A percentile compares a stretch with the other conserved stretches of the same genome.
Conservation (phyloP, 2,329 filamentous ascomycete species). For the Fusarium poae region DNA sequence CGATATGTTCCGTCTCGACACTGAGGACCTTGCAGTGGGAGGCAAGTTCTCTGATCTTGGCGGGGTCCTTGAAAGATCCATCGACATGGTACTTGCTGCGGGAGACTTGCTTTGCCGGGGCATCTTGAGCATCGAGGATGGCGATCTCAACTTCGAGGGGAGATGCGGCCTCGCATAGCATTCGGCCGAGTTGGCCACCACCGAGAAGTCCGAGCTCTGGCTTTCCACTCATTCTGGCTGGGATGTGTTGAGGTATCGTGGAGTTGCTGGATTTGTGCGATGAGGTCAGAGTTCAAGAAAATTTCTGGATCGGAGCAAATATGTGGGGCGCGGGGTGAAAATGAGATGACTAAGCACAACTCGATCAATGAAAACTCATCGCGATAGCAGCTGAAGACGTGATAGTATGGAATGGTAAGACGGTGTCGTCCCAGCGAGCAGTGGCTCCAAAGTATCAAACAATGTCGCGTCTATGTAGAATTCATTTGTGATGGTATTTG, state of each 20-base stretch:
- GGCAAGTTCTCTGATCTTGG: constrained; percentile 84
- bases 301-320: constrained; percentile 26
- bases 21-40: constrained; percentile 83
- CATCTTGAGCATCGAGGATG: constrained; percentile 80
- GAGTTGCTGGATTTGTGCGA: constrained; percentile 16
- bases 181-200: constrained; percentile 86
- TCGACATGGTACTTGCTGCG: constrained; percentile 79
- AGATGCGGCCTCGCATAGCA: constrained; percentile 89
- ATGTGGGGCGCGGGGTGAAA: constrained; percentile 2
- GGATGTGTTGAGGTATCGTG: neutral
- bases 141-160: constrained; percentile 82
- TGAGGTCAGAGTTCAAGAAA: constrained; percentile 32
- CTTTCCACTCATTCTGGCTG: constrained; percentile 10
- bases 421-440: accelerated
- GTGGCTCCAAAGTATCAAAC: neutral
- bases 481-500: accelerated
- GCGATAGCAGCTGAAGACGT: too few species aligned
- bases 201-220: constrained; percentile 64
- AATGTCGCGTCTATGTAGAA: accelerated
- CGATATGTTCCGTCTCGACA: constrained; percentile 95
- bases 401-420: too few species aligned
- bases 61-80: constrained; percentile 88
- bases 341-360: constrained; percentile 5
- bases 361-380: too few species aligned
- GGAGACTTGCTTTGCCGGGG: constrained; percentile 89